A percentile compares a stretch with the other conserved stretches of the same genome.
Evolutionary conservation across 1,284 basidiomycete species (phyloP).

Genomic region (Sphaerobolus stellatus): DNA sequence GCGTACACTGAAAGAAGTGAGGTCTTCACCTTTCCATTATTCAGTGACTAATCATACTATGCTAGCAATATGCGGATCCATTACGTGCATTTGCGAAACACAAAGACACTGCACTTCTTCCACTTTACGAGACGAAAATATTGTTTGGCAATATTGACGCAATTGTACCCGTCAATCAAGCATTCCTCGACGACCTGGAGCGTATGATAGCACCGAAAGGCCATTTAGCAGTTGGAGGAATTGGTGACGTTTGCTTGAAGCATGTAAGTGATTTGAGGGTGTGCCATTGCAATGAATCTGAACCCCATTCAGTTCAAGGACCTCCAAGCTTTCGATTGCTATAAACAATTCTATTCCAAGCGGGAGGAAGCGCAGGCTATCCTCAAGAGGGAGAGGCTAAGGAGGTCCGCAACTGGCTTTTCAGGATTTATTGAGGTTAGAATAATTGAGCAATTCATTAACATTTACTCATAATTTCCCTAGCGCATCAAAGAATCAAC

Average conservation of each 20-base stretch:
- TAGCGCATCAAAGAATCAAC: constrained; percentile 89
- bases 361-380: constrained; percentile 92
- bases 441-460: constrained; percentile 16
- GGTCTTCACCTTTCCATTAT: constrained; percentile 1
- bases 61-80: constrained; percentile 82
- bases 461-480: constrained; percentile 11
- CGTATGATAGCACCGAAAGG: constrained; percentile 66
- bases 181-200: constrained; percentile 84
- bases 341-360: constrained; percentile 88
- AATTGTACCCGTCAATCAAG: constrained; percentile 83
- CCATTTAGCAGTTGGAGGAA: constrained; percentile 53
- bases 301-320: constrained; percentile 58
- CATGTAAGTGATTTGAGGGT: constrained; percentile 47
- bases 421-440: constrained; percentile 82
- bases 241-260: constrained; percentile 83
- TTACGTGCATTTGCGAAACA: constrained; percentile 81
- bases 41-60: neutral
- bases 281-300: neutral
- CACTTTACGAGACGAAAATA: constrained; percentile 86
- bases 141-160: constrained; percentile 94
- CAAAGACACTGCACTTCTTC: constrained; percentile 84
- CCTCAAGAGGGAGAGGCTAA: constrained; percentile 80
- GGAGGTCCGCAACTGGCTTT: constrained; percentile 70
- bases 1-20: constrained; percentile 59
- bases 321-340: constrained; percentile 82